phyloP scores from a whole-genome alignment of 305 asterid genomes.

The Solanum hybrid region DNA sequence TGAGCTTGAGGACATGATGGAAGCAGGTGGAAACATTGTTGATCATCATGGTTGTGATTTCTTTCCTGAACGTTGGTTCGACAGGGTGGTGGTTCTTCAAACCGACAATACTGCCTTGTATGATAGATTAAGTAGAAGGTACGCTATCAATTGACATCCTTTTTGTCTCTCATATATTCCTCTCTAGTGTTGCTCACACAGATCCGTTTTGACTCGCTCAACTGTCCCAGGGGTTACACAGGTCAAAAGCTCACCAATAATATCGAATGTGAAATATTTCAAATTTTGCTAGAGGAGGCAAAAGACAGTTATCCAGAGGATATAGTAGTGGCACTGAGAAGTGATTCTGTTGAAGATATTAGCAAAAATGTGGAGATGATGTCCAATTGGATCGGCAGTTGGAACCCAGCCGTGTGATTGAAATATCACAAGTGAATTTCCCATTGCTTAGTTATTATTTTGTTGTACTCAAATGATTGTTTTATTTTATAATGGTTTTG shows the following conservation, averaged over 20 bases:
- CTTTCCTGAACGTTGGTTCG: slow-evolving; percentile 96
- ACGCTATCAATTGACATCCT: neutral
- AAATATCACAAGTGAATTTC: neutral
- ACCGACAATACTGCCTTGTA: slow-evolving; percentile 63
- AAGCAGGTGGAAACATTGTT: slow-evolving; percentile 86
- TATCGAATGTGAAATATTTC: slow-evolving; percentile 78
- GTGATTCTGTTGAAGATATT: slow-evolving; percentile 61
- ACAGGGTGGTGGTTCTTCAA: slow-evolving; percentile 73
- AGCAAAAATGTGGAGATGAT: slow-evolving; percentile 34
- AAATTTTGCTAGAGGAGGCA: slow-evolving; percentile 77
- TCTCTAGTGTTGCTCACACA: neutral
- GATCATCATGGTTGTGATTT: slow-evolving; percentile 96
- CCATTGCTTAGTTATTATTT: neutral
- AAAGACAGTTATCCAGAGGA: slow-evolving; percentile 69
- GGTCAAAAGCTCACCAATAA: slow-evolving; percentile 76
- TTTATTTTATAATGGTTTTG: neutral
- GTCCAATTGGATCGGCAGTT: slow-evolving; percentile 55
- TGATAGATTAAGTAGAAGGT: slow-evolving; percentile 82
- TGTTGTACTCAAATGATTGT: neutral
- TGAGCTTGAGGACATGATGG: slow-evolving; percentile 95
- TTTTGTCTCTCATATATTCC: neutral
- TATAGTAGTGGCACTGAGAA: slow-evolving; percentile 53
- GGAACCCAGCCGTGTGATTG: slow-evolving; percentile 31
- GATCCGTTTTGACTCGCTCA: neutral
- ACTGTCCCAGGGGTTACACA: slow-evolving; percentile 53